Evolutionary conservation across 2,329 filamentous ascomycete species (phyloP), one percentile per base, ranked within the genome.

Genomic region (Monosporascus sp.): DNA sequence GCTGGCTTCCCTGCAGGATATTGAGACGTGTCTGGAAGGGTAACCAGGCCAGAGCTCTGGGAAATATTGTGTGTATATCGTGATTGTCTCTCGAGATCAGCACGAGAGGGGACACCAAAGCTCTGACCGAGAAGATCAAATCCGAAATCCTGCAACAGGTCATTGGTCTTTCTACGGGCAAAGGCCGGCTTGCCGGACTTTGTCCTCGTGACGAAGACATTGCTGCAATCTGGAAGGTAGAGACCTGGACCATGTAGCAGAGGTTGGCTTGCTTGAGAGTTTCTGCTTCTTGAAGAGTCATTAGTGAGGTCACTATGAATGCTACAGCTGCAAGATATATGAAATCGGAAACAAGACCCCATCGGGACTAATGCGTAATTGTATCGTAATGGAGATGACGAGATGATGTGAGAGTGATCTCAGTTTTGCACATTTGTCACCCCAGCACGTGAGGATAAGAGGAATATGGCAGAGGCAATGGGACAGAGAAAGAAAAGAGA

Each of bases 71-170:
- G 61, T 19, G 43, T 45, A 22, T 44, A 52, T 20, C 60, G 57
- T n/a, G 40, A 24, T 16, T 38, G 50, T 37, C 51, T 55, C 46
- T 66, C 60, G 27, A 59, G 58, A 17, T 65, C 59, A 11, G 40
- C 51, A 22, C 61, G 62, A 44, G 63, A 66, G 17, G 61, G 58
- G 27, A 65, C 50, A 14, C 63, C 63, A 14, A 67, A 55, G 48
- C 48, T 58, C 31, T 67, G 58, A 45, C 60, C 60, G 2, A 66
- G 52, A 7, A 64, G 46, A 49, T 64, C 64, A 26, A 66, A 65
- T 9, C 61, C 65, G 24, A 52, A 54, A 41, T 64, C 59, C 54
- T 59, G 48, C 19, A 64, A 40, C 11, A 63, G 52, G 8, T 48
- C 59, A 3, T 55, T 52, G 24, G 49, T 41, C 51, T 63, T 67